These are phyloP conservation scores for Candida gigantensis DNA, from an alignment of 1,139 yeast genomes.

Conservation along the genomic window DNA sequence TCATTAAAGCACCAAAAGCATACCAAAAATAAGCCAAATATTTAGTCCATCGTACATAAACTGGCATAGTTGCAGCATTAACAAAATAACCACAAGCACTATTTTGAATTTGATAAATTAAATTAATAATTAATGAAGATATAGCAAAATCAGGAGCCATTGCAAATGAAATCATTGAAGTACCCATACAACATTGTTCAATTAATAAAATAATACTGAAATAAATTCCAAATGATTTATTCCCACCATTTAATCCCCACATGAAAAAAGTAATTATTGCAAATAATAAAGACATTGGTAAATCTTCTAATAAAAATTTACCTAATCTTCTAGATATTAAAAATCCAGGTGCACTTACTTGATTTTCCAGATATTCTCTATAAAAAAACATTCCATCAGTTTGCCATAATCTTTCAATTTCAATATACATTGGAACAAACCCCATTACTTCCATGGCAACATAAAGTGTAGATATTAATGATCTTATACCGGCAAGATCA, in stretches of 20 bases:
- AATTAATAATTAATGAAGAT: slow-evolving; percentile 63
- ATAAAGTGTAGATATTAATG: slow-evolving; percentile 64
- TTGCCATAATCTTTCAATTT: slow-evolving; percentile 69
- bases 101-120: slow-evolving; percentile 69
- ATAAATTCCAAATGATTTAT: slow-evolving; percentile 62
- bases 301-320: slow-evolving; percentile 67
- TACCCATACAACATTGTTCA: slow-evolving; percentile 56
- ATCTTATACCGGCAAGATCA: slow-evolving; percentile 66
- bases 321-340: slow-evolving; percentile 67
- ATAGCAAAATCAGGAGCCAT: slow-evolving; percentile 63
- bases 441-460: slow-evolving; percentile 67
- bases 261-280: slow-evolving; percentile 69
- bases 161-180: slow-evolving; percentile 59
- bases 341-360: slow-evolving; percentile 67
- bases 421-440: slow-evolving; percentile 68
- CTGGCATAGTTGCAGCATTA: slow-evolving; percentile 75
- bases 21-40: slow-evolving; percentile 78
- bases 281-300: slow-evolving; percentile 61
- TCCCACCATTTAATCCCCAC: slow-evolving; percentile 54
- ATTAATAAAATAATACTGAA: slow-evolving; percentile 59
- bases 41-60: slow-evolving; percentile 82
- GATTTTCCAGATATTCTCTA: slow-evolving; percentile 74
- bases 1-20: slow-evolving; percentile 66
- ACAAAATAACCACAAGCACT: slow-evolving; percentile 83
- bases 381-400: slow-evolving; percentile 70